A percentile compares a stretch with the other conserved stretches of the same genome.
phyloP scores from a whole-genome alignment of 345 rosid species.

The Hibiscus tridactylites region DNA sequence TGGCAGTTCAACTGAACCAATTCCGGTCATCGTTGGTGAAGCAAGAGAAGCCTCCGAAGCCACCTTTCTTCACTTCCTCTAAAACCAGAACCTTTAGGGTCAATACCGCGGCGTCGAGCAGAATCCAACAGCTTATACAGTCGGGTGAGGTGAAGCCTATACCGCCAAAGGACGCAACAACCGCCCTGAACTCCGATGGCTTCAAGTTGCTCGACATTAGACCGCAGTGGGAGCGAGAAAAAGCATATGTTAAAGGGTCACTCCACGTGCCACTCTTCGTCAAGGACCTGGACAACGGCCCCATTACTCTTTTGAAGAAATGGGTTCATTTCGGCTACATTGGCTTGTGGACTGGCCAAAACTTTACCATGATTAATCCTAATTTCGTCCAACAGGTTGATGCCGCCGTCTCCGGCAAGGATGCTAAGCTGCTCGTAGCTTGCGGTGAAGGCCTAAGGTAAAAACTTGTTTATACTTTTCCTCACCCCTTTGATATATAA shows the following conservation, averaged over 20 bases:
- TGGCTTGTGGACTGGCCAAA: slow-evolving; percentile 93
- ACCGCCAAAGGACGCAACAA: slow-evolving; percentile 47
- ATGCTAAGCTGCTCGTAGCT: slow-evolving; percentile 62
- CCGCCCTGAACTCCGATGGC: slow-evolving; percentile 41
- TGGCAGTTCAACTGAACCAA: slow-evolving; percentile 31
- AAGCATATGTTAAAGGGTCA: slow-evolving; percentile 68
- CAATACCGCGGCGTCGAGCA: slow-evolving; percentile 20
- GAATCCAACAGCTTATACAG: slow-evolving; percentile 41
- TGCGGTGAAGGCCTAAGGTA: slow-evolving; percentile 96
- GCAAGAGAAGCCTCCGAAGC: slow-evolving; percentile 13
- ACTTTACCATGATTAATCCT: slow-evolving; percentile 59
- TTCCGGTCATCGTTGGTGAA: slow-evolving; percentile 10
- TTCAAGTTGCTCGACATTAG: slow-evolving; percentile 61
- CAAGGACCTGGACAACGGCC: slow-evolving; percentile 56
- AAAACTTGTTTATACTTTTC: not conserved
- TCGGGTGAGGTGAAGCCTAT: slow-evolving; percentile 61
- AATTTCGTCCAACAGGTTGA: slow-evolving; percentile 48
- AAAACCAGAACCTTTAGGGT: slow-evolving; percentile 16
- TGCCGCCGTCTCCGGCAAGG: slow-evolving; percentile 47
- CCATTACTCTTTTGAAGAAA: slow-evolving; percentile 69
- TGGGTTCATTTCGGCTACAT: slow-evolving; percentile 93
- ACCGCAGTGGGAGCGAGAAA: slow-evolving; percentile 76
- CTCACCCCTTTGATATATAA: not conserved
- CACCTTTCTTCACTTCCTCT: not conserved
- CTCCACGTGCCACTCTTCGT: slow-evolving; percentile 74